phyloP scores from a whole-genome alignment of 495 filamentous ascomycete species.

The Hypomontagnella monticulosa region DNA sequence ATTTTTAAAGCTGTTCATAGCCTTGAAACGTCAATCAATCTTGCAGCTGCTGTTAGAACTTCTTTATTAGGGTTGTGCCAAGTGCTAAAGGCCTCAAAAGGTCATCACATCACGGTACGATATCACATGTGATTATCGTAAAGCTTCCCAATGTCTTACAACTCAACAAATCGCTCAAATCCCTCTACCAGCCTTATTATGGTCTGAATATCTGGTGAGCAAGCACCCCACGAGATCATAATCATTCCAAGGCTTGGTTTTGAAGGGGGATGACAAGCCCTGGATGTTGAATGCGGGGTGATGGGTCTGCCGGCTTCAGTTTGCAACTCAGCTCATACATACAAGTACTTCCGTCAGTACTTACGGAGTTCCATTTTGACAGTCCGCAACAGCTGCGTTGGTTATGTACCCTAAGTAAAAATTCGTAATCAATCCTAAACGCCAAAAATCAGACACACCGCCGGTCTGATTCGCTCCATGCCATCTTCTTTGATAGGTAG shows the following conservation, averaged over 20 bases:
- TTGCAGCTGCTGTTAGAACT: conserved; percentile 3
- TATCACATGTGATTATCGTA: conserved; percentile 27
- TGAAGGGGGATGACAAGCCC: conserved; percentile 7
- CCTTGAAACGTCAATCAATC: conserved; percentile 12
- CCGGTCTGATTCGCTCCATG: conserved; percentile 5
- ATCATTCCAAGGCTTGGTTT: conserved; percentile 5
- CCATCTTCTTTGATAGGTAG: conserved; percentile 12
- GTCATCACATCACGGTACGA: conserved; percentile 1
- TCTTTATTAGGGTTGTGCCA: background rate
- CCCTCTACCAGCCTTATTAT: conserved; percentile 21
- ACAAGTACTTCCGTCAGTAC: background rate
- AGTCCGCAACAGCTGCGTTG: conserved; percentile 14
- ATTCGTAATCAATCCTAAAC: conserved; percentile 2
- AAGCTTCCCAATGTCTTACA: background rate
- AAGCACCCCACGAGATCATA: conserved; percentile 27
- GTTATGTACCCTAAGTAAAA: conserved; percentile 4
- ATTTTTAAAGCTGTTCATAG: background rate
- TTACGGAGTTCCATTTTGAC: conserved; percentile 27
- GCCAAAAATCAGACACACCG: conserved; percentile 17
- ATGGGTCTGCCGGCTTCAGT: conserved; percentile 20
- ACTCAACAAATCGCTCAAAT: conserved; percentile 41
- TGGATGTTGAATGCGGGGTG: conserved; percentile 35
- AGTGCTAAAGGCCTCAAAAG: conserved; percentile 24
- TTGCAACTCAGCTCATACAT: conserved; percentile 12
- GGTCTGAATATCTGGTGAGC: background rate